Conservation (phyloP, 2,329 filamentous ascomycete genomes). For the Cercospora zeae-maydis region DNA sequence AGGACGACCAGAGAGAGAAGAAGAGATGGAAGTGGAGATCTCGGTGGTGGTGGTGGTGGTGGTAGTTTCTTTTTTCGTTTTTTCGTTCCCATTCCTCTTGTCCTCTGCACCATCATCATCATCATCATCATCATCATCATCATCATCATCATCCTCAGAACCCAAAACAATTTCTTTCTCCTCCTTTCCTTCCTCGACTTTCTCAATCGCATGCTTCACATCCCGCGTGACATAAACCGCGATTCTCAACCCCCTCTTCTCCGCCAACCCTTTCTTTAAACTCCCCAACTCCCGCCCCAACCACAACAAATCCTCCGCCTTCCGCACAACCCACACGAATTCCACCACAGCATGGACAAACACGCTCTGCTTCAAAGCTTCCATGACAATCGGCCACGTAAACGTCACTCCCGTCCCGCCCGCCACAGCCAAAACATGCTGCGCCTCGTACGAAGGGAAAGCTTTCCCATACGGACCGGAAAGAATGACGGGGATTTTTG, state of each 20-base stretch:
- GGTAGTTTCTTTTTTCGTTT: neutral
- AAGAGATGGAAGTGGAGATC: neutral
- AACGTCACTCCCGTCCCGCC: conserved; percentile 60
- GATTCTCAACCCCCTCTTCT: conserved; percentile 45
- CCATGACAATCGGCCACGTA: conserved; percentile 45
- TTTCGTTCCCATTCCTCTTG: neutral
- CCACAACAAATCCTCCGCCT: conserved; percentile 56
- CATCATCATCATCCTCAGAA: too few species aligned
- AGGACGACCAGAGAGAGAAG: neutral
- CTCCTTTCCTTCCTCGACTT: conserved; percentile 42
- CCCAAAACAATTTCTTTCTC: neutral
- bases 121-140: too few species aligned
- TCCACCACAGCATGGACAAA: conserved; percentile 42
- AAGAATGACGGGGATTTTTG: conserved; percentile 56
- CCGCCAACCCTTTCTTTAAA: conserved; percentile 37
- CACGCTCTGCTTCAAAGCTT: conserved; percentile 38
- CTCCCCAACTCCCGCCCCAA: conserved; percentile 54
- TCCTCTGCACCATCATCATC: too few species aligned
- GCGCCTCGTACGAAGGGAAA: conserved; percentile 23
- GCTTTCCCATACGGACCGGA: conserved; percentile 59
- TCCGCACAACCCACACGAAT: conserved; percentile 63
- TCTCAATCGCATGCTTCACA: neutral
- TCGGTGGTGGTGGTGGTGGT: neutral
- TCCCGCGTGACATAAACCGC: conserved; percentile 57
- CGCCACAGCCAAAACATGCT: conserved; percentile 37